These are phyloP conservation scores for Geotrichum fermentans DNA, from an alignment of 1,139 yeast genomes.

Conservation along the genomic window DNA sequence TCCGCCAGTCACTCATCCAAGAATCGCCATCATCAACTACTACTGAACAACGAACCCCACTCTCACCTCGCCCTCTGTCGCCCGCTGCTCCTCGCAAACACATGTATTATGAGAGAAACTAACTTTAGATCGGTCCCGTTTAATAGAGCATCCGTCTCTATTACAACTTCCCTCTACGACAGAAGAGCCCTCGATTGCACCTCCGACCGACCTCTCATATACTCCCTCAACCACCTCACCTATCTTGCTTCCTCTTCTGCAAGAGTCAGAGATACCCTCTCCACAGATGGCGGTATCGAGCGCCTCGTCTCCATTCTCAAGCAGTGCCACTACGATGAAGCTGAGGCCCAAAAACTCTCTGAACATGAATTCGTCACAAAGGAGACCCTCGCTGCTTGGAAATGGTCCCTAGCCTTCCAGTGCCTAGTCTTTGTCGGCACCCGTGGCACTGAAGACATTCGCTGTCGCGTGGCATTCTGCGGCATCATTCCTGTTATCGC, in stretches of 20 bases:
- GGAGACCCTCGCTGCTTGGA: slow-evolving; percentile 73
- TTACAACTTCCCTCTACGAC: slow-evolving; percentile 84
- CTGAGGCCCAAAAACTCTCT: slow-evolving; percentile 1
- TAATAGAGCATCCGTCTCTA: slow-evolving; percentile 86
- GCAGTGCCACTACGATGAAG: slow-evolving; percentile 52
- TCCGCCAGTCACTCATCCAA: neutral
- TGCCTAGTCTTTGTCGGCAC: slow-evolving; percentile 88
- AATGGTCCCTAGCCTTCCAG: slow-evolving; percentile 93
- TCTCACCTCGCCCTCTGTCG: neutral
- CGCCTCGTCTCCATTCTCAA: slow-evolving; percentile 79
- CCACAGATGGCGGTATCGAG: slow-evolving; percentile 89
- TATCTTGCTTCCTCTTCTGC: slow-evolving; percentile 81
- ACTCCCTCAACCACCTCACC: slow-evolving; percentile 84
- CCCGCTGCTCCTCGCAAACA: neutral
- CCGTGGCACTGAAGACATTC: slow-evolving; percentile 79
- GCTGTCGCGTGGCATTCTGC: slow-evolving; percentile 84
- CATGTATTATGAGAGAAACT: slow-evolving; percentile 70
- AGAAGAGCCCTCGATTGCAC: slow-evolving; percentile 90
- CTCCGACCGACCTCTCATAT: slow-evolving; percentile 82
- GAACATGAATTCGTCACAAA: slow-evolving; percentile 13
- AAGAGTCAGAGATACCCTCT: slow-evolving; percentile 82
- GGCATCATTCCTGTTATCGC: slow-evolving; percentile 89
- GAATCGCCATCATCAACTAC: neutral
- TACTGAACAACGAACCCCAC: neutral
- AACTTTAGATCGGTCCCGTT: slow-evolving; percentile 73